Evolutionary conservation across 148 eudicot species (phyloP).

Genomic region (Cornus kousa): DNA sequence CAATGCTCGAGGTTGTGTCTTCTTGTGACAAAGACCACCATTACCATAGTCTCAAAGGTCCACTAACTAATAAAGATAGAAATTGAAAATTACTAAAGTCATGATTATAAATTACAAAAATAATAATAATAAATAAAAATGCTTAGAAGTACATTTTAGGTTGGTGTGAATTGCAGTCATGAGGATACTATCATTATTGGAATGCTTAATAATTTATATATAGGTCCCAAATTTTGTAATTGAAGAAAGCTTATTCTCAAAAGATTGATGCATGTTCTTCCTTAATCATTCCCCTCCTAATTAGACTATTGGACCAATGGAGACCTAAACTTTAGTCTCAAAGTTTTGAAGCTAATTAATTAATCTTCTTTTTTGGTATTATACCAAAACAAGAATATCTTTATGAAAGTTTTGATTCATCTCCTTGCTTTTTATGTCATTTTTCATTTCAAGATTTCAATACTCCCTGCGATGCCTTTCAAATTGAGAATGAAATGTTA

Average conservation of each 20-base stretch:
- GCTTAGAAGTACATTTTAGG: no score
- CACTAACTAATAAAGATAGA: background rate
- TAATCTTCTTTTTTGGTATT: conserved; percentile 1
- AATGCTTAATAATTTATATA: no score
- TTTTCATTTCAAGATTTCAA: background rate
- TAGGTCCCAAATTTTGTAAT: background rate
- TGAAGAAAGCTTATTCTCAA: background rate
- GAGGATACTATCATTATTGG: no score
- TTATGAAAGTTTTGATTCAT: conserved; percentile 20
- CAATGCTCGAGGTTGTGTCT: conserved; percentile 31
- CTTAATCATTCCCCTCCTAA: background rate
- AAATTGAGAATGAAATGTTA: background rate
- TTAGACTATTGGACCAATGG: conserved; percentile 3
- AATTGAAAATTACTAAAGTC: background rate
- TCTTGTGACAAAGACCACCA: conserved; percentile 22
- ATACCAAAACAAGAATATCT: conserved; percentile 13
- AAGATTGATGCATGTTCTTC: background rate
- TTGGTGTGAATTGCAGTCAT: no score
- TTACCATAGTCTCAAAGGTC: background rate
- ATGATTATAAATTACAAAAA: no score
- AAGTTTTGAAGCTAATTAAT: background rate
- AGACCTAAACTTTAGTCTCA: background rate
- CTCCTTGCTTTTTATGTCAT: background rate
- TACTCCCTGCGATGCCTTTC: background rate
- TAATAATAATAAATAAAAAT: no score